Evolutionary conservation across 805 yeast species (phyloP).

Genomic region (Starmera quercuum): DNA sequence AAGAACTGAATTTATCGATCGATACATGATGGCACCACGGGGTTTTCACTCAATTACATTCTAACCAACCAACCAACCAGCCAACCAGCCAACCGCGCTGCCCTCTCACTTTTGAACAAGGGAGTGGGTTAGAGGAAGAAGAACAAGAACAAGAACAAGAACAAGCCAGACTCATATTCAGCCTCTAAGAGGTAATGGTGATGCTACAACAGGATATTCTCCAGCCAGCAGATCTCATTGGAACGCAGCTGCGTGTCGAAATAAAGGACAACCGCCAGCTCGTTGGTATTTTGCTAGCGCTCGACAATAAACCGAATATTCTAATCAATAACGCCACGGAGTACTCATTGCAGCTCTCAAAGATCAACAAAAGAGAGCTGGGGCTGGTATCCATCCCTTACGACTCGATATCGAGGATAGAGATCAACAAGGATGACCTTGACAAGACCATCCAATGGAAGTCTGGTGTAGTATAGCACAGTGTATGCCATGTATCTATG

Average conservation of each 20-base stretch:
- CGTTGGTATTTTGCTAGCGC: conserved; percentile 15
- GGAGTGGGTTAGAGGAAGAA: too few species aligned
- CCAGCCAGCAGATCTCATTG: conserved; percentile 13
- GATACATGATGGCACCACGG: too few species aligned
- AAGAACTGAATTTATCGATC: too few species aligned
- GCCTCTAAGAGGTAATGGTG: too few species aligned
- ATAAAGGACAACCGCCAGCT: conserved; percentile 13
- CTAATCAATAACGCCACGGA: conserved; percentile 15
- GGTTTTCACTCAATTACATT: too few species aligned
- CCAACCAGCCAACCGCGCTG: too few species aligned
- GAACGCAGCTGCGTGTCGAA: conserved; percentile 8
- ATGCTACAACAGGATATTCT: conserved; percentile 3
- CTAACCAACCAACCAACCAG: too few species aligned
- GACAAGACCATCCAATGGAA: conserved; percentile 12
- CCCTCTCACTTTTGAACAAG: too few species aligned
- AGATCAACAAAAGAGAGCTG: conserved; percentile 4
- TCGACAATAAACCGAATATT: conserved; percentile 20
- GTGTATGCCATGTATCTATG: too few species aligned
- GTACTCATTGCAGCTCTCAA: neutral
- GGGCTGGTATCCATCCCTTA: conserved; percentile 20
- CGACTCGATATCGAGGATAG: conserved; percentile 8
- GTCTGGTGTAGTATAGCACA: conserved; percentile 7
- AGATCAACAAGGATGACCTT: conserved; percentile 10
- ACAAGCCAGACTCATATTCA: too few species aligned
- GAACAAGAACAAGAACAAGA: neutral